Evolutionary conservation across 495 filamentous ascomycete species (phyloP), one percentile per base, ranked within the genome.

Genomic region (Xylaria grammica): DNA sequence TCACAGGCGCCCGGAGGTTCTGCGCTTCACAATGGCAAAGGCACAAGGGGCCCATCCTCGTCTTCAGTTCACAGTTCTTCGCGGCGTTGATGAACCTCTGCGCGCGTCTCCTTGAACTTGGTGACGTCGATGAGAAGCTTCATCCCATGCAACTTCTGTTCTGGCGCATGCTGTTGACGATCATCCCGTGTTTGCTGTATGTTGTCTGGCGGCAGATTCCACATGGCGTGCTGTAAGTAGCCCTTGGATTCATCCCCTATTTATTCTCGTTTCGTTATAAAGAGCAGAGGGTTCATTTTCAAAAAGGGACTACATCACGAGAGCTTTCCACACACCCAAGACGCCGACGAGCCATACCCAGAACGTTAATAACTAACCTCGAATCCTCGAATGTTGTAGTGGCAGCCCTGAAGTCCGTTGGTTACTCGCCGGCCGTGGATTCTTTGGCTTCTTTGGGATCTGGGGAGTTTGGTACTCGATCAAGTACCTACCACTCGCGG

Each of bases 131-230:
- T 17, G 19, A 46, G 4, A 87, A 84, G 0, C 88, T 95, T 81
- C 86, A 96, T 79, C 91, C 94, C 10, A 90, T 96, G 69, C 94
- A 97, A 78, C 88, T 99, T 57, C 83, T 97, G 40, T 96, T 97
- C 73, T 89, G 83, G 4, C 85, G 95, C 26, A 95, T 96, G 90
- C 82, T 81, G 46, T 85, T 97, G 63, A 97, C 94, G 0, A 76
- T 86, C 1, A 20, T 91, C 2, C 77, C 88, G 45, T 87, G 88
- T 34, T 84, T 81, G 51, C 66, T 86, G 20, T 97, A 94, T 76
- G 93, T 96, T 86, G 92, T 84, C 84, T 86, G 82, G 69, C 84
- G 79, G 22, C 79, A 81, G 9, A 85, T 92, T 0, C 86, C 88
- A 0, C 71, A 91, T 59, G 89, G 87, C 51, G 90, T 94, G 2